Conservation (phyloP, 1,139 yeast genomes). For the Kodamaea arcana region DNA sequence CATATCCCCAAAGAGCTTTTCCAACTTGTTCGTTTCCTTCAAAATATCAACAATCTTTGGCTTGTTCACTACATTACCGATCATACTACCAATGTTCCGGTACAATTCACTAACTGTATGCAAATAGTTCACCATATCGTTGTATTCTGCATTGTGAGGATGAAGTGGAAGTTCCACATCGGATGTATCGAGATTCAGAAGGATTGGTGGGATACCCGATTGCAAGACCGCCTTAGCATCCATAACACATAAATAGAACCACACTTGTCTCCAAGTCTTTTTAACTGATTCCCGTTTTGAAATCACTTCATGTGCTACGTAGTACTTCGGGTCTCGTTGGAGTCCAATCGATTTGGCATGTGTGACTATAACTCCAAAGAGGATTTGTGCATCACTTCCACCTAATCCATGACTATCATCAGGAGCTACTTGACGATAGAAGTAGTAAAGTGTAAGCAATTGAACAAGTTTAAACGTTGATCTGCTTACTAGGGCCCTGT, state of each 20-base stretch:
- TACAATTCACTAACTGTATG: slow-evolving; percentile 24
- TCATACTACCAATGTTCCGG: slow-evolving; percentile 26
- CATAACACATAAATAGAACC: slow-evolving; percentile 28
- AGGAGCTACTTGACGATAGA: slow-evolving; percentile 38
- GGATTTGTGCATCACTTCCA: slow-evolving; percentile 38
- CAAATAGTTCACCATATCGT: slow-evolving; percentile 12
- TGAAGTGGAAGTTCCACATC: slow-evolving; percentile 31
- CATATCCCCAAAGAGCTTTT: slow-evolving; percentile 31
- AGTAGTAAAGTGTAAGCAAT: slow-evolving; percentile 40
- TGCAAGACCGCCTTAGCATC: slow-evolving; percentile 36
- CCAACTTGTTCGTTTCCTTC: slow-evolving; percentile 36
- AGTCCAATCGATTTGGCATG: slow-evolving; percentile 44
- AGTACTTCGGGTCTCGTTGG: slow-evolving; percentile 40
- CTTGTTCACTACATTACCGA: slow-evolving; percentile 26
- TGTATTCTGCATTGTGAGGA: slow-evolving; percentile 13
- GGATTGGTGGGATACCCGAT: slow-evolving; percentile 30
- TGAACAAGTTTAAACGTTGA: slow-evolving; percentile 36
- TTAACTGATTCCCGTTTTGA: slow-evolving; percentile 24
- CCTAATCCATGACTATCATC: slow-evolving; percentile 44
- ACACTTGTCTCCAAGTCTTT: slow-evolving; percentile 36
- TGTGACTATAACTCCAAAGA: slow-evolving; percentile 34
- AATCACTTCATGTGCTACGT: slow-evolving; percentile 28
- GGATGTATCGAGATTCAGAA: slow-evolving; percentile 24
- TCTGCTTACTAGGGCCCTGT: slow-evolving; percentile 24
- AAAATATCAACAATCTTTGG: slow-evolving; percentile 39